phyloP scores from a whole-genome alignment of 805 yeast species.

The Ogataea nonfermentans region DNA sequence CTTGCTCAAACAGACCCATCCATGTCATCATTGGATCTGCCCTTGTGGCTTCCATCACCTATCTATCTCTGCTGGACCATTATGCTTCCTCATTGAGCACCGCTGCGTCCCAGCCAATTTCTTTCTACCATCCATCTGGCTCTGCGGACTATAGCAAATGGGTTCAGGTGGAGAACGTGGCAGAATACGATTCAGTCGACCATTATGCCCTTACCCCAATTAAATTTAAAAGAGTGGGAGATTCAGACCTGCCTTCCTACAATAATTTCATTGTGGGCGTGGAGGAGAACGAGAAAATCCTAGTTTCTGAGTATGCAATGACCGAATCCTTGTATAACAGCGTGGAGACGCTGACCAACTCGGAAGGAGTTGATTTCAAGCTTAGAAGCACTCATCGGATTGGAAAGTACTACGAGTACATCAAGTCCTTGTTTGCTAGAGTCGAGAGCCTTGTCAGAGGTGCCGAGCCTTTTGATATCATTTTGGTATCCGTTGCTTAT shows the following conservation, averaged over 20 bases:
- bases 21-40: constrained; percentile 76
- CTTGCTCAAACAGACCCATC: constrained; percentile 80
- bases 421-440: constrained; percentile 39
- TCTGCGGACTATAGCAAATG: constrained; percentile 41
- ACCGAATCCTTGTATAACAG: constrained; percentile 24
- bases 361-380: constrained; percentile 58
- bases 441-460: constrained; percentile 50
- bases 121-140: constrained; percentile 39
- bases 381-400: constrained; percentile 55
- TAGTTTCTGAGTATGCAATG: constrained; percentile 32
- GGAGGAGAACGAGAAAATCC: constrained; percentile 41
- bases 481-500: constrained; percentile 76
- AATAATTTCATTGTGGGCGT: constrained; percentile 40
- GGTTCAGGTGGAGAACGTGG: constrained; percentile 45
- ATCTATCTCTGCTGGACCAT: constrained; percentile 70
- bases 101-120: constrained; percentile 13
- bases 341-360: constrained; percentile 20
- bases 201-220: constrained; percentile 55
- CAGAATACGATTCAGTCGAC: constrained; percentile 40
- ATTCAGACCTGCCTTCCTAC: constrained; percentile 41
- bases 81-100: constrained; percentile 38
- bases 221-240: constrained; percentile 49
- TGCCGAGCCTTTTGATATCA: constrained; percentile 85
- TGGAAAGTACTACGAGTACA: constrained; percentile 54
- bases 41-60: constrained; percentile 74